Conservation (phyloP, 129 eudicot genomes). For the Dittrichia graveolens region DNA sequence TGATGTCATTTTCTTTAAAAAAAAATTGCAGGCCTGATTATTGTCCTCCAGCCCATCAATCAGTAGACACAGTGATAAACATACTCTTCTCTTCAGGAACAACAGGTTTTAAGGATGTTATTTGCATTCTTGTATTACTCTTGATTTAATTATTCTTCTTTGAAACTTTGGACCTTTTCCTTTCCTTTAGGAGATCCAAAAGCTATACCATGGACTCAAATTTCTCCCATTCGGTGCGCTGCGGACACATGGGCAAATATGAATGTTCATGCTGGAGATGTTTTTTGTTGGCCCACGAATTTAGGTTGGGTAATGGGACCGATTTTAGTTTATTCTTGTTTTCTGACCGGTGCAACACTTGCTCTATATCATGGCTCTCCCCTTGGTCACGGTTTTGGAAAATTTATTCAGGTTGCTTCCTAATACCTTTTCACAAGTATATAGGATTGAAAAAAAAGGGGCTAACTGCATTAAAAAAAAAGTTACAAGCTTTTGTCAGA, state of each 20-base stretch:
- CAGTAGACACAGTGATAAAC: constrained; percentile 64
- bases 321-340: constrained; percentile 63
- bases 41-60: constrained; percentile 61
- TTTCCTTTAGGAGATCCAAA: constrained; percentile 82
- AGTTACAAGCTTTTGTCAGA: constrained; percentile 5
- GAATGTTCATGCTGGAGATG: constrained; percentile 63
- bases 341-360: constrained; percentile 73
- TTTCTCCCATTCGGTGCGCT: constrained; percentile 79
- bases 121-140: constrained; percentile 3
- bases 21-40: constrained; percentile 49
- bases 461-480: background rate
- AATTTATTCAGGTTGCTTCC: constrained; percentile 76
- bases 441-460: background rate
- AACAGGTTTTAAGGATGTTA: constrained; percentile 55
- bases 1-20: constrained; percentile 2
- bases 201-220: constrained; percentile 96
- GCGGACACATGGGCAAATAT: constrained; percentile 80
- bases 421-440: constrained; percentile 16
- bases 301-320: constrained; percentile 99
- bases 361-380: constrained; percentile 99
- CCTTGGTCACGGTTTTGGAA: constrained; percentile 78
- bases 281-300: constrained; percentile 91
- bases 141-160: background rate
- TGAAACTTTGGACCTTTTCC: background rate
- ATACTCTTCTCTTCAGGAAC: constrained; percentile 97